Percentiles rank a stretch among this genome's conserved stretches.
Conservation (phyloP, 2,329 filamentous ascomycete genomes). For the Xylaria sp. region DNA sequence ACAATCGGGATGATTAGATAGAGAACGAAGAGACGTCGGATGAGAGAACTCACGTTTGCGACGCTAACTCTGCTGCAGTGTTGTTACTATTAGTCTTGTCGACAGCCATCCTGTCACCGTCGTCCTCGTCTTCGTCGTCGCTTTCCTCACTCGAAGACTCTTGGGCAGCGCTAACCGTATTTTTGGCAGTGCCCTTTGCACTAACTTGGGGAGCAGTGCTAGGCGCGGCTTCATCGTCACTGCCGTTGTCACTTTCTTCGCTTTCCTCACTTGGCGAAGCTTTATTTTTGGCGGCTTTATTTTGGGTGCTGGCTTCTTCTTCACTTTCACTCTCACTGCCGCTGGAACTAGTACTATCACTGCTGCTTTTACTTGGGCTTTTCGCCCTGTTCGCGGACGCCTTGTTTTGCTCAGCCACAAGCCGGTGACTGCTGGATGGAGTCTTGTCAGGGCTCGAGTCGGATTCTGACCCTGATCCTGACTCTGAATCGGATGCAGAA, state of each 20-base stretch:
- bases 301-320: slow-evolving; percentile 14
- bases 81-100: slow-evolving; percentile 39
- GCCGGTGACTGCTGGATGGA: slow-evolving; percentile 21
- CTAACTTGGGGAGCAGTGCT: slow-evolving; percentile 3
- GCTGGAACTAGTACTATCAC: slow-evolving; percentile 50
- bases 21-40: not conserved
- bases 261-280: slow-evolving; percentile 11
- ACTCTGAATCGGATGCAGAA: slow-evolving; percentile 36
- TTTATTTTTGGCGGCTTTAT: slow-evolving; percentile 20
- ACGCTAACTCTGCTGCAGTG: slow-evolving; percentile 32
- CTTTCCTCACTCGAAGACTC: slow-evolving; percentile 28
- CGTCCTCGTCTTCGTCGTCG: slow-evolving; percentile 37
- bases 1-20: slow-evolving; percentile 22
- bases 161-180: not conserved
- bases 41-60: slow-evolving; percentile 42
- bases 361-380: slow-evolving; percentile 40
- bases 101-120: slow-evolving; percentile 35
- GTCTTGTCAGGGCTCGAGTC: slow-evolving; percentile 27
- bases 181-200: slow-evolving; percentile 3
- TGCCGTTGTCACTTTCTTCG: slow-evolving; percentile 43
- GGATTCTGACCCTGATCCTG: slow-evolving; percentile 34
- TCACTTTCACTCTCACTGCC: slow-evolving; percentile 20
- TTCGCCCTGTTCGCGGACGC: slow-evolving; percentile 19
- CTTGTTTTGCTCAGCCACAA: slow-evolving; percentile 1
- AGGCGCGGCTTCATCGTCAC: slow-evolving; percentile 35